Base-by-base conservation (phyloP, 768 basidiomycete genomes). In the Sutorius australiensis region DNA sequence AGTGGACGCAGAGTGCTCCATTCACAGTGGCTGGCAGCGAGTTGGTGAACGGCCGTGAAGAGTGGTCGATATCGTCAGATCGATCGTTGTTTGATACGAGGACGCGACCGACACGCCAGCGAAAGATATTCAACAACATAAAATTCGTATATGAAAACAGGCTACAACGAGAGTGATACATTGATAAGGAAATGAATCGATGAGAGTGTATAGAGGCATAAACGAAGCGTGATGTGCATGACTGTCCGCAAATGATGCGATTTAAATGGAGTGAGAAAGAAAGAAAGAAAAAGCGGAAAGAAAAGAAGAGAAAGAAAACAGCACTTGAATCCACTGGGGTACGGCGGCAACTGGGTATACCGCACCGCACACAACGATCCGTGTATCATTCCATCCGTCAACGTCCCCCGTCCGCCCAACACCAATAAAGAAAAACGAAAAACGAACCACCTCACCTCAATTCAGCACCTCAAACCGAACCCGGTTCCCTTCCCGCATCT, bases 381-480 rank as follows among this genome's bases (percentile, higher is more conserved):
- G 10, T 24, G 17, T 5, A 17, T 17, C 6, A n/a, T 38, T 2
- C 28, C 47, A 46, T 46, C 42, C 11, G 50, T 51, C 51, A 31
- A 50, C 30, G 14, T 21, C 45, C 21, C 34, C n/a, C 11, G 1
- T 30, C 28, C 12, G 3, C 17, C n/a, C n/a, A n/a, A n/a, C n/a
- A n/a, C n/a, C n/a, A n/a, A n/a, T n/a, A n/a, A n/a, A n/a, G n/a
- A n/a, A 34, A 19, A 17, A 21, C 19, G 12, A 17, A 33, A 4
- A 27, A 27, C 8, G 24, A 42, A 42, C 13, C 2, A 32, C n/a
- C n/a, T n/a, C 17, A 34, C n/a, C 2, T 76, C 65, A 85, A 61
- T 84, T 82, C 48, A 85, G 59, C 24, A 82, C 68, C 59, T 84
- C 83, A 51, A 86, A 85, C 52, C 84, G 72, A 54, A 81, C n/a